Conservation (phyloP, 441 rosid genomes). For the Euphorbia schlechtendalii region DNA sequence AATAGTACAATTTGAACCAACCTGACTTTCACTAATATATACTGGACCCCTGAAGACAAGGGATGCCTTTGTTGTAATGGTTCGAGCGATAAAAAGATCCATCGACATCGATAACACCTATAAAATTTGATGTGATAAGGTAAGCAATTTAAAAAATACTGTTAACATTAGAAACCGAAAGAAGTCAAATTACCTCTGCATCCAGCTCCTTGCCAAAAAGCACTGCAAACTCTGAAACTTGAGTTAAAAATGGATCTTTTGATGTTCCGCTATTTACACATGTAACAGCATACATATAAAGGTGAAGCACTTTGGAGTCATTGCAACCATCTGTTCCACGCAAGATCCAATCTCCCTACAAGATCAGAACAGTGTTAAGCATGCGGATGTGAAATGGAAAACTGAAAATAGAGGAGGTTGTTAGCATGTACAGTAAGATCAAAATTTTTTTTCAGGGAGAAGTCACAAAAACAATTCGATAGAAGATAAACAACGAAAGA, state of each 20-base stretch:
- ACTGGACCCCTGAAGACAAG: constrained; percentile 82
- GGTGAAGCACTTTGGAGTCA: constrained; percentile 48
- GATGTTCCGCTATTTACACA: constrained; percentile 62
- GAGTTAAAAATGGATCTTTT: constrained; percentile 82
- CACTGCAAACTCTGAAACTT: constrained; percentile 90
- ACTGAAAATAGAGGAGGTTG: no score
- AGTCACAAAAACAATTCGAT: no score
- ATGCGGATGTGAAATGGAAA: neutral
- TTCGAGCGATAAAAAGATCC: constrained; percentile 99
- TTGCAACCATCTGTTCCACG: constrained; percentile 57
- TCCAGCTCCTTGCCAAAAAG: constrained; percentile 99
- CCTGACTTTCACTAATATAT: constrained; percentile 77
- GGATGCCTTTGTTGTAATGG: constrained; percentile 96
- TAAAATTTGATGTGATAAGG: constrained; percentile 9
- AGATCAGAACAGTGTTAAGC: constrained; percentile 18
- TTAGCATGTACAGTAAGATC: no score
- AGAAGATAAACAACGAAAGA: no score
- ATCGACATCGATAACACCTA: constrained; percentile 99
- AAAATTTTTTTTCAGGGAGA: no score
- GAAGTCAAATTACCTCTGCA: constrained; percentile 81
- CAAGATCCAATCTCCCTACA: constrained; percentile 98
- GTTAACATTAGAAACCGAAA: constrained; percentile 1
- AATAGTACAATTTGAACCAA: constrained; percentile 25
- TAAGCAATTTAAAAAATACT: constrained; percentile 10
- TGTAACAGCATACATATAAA: constrained; percentile 71